These are phyloP conservation scores for Thraustochytrium striatum DNA, from an alignment of 352 stramenopile species.

Conservation along the genomic window DNA sequence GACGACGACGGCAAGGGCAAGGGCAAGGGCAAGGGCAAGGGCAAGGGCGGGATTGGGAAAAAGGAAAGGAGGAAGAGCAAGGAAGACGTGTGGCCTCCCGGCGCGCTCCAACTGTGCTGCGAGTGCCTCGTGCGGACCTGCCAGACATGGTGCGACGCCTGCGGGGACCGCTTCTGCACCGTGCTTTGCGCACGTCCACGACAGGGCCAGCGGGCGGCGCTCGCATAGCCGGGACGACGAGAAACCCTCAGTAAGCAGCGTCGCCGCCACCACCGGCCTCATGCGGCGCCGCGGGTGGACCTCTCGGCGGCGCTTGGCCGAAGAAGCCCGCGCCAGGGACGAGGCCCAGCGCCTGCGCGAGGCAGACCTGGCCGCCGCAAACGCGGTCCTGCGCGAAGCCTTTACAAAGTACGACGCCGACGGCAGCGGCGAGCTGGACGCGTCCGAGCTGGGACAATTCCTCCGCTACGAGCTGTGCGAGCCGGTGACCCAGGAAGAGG, in stretches of 20 bases:
- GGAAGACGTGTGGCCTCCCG: background rate
- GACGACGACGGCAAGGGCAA: background rate
- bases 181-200: conserved; percentile 6
- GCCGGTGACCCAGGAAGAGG: conserved; percentile 27
- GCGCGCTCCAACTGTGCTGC: background rate
- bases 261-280: background rate
- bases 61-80: background rate
- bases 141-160: background rate
- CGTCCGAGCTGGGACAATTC: conserved; percentile 1
- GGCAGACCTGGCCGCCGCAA: conserved; percentile 17
- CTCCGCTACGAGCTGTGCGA: conserved; percentile 37
- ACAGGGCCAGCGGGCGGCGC: background rate
- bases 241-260: background rate
- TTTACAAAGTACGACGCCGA: conserved; percentile 29
- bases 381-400: conserved; percentile 2
- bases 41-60: background rate
- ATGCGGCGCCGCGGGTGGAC: background rate
- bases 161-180: background rate
- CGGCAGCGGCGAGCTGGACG: conserved; percentile 11
- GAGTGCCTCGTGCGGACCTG: background rate
- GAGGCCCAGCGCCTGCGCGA: conserved; percentile 4
- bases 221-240: background rate
- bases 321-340: background rate
- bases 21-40: background rate
- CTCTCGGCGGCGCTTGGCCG: background rate